Base-by-base conservation (phyloP, 1,284 basidiomycete species). In the Microbotryum intermedium region DNA sequence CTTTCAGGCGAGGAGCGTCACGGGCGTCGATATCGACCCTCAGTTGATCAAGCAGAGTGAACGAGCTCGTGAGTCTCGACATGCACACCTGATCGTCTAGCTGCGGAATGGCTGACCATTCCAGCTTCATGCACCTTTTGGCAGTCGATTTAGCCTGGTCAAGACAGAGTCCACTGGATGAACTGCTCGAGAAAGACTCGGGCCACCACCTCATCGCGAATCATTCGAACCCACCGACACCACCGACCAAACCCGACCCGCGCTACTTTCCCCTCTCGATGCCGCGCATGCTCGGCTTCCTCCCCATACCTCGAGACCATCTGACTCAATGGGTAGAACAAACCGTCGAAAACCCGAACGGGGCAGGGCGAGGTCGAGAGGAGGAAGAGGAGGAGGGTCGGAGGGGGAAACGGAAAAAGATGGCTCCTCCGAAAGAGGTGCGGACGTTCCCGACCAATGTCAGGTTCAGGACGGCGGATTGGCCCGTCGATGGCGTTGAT, bases 1-100 rank as follows among this genome's bases (percentile, higher is more conserved):
- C 1, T 79, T 79, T 71, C 78, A 78, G 8, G 84, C 87, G 4
- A 70, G 68, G n/a, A 79, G 77, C 63, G 84, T 88, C 13, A 75
- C 84, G 25, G 88, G 87, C 1, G 86, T 91, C 1, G 88, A 91
- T 71, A 86, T 91, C 51, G 88, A 90, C 72, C 79, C 83, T 28
- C 77, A 78, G 2, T 79, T 91, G 43, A 77, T 89, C 39, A 78
- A 82, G 29, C 79, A 77, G 4, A 87, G 88, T 4, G 88, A 86
- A 85, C 80, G 82, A 60, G 55, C 63, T 23, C 50, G 67, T 70
- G 43, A 49, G 68, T 48, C n/a, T 18, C 16, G 28, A 8, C 51
- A 53, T n/a, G n/a, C 18, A 21, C 51, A 20, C 20, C 39, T 34
- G n/a, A 10, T 7, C n/a, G 7, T 6, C 13, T 42, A 21, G 26